phyloP scores from a whole-genome alignment of 192 early-diverging fungal genomes.

The Mortierella claussenii region DNA sequence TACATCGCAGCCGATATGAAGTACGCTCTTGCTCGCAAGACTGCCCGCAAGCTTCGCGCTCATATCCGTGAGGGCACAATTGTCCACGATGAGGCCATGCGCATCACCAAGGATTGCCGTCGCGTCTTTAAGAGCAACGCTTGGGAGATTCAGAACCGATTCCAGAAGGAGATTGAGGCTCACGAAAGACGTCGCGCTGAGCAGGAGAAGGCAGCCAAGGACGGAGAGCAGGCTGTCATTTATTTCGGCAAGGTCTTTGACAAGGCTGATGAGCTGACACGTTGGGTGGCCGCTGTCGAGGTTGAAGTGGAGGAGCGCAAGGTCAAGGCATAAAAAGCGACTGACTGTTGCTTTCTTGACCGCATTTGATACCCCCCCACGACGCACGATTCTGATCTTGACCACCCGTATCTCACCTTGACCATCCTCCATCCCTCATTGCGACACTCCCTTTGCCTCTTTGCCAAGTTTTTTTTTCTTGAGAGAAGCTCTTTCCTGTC shows the following conservation, averaged over 20 bases:
- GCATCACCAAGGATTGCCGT: constrained; percentile 71
- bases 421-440: neutral
- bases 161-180: constrained; percentile 78
- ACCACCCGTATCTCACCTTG: neutral
- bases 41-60: constrained; percentile 66
- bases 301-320: constrained; percentile 55
- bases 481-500: neutral
- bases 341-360: neutral
- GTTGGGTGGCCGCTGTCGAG: constrained; percentile 56
- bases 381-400: neutral
- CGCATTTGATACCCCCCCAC: constrained; percentile 16
- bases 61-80: constrained; percentile 60
- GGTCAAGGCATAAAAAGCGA: constrained; percentile 33
- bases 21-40: constrained; percentile 75
- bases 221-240: constrained; percentile 71
- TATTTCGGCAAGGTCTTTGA: constrained; percentile 73
- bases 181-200: constrained; percentile 72
- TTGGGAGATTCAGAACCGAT: constrained; percentile 74
- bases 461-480: too few species aligned
- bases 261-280: constrained; percentile 66
- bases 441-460: neutral
- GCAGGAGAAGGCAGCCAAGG: constrained; percentile 63
- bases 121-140: constrained; percentile 74
- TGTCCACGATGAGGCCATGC: constrained; percentile 69
- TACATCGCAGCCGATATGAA: constrained; percentile 80